Base-by-base conservation (phyloP, 345 rosid genomes). In the Syzygium oleosum region DNA sequence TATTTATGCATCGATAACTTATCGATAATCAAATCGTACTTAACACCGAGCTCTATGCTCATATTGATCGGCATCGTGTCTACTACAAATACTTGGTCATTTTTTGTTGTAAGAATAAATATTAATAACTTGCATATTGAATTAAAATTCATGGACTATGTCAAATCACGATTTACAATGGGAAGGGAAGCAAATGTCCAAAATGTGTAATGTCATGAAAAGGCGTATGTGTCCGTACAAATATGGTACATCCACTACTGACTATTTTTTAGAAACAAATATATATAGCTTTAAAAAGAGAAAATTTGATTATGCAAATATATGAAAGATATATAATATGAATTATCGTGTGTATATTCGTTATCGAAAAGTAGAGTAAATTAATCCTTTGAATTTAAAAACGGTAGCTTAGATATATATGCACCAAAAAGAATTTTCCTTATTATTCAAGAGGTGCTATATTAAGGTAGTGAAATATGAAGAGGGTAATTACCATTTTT, bases 291-390 rank as follows among this genome's bases (percentile, higher is more conserved):
- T 59, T 59, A 59, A 25, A 59, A n/a, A 27, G 15, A 23, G 12
- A 27, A 25, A 27, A 59, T 25, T 59, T 59, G 31, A 27, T 59
- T 27, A 59, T 58, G 41, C 65, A 59, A 23, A 31, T 65, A 31
- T 65, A 0, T 1, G 6, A 31, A 2, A 4, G 22, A 1, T 12
- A 31, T 31, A 65, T 31, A 2, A 31, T 31, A 0, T 65, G 15
- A 17, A 65, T 65, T 15, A 31, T 65, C 22, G 31, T 65, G 41
- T 65, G 41, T 31, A 15, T 65, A 31, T 31, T 2, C 78, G 16
- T 31, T 16, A 31, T 65, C 3, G 38, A 65, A 4, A 16, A 29
- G 21, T 1, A 61, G 73, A 61, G 2, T 15, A 29, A 29, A 29
- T 14, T 0, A 15, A 63, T 63, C 41, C 9, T 63, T n/a, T 63